Base-by-base conservation (phyloP, 23 red algal genomes). In the Gracilaria domingensis region DNA sequence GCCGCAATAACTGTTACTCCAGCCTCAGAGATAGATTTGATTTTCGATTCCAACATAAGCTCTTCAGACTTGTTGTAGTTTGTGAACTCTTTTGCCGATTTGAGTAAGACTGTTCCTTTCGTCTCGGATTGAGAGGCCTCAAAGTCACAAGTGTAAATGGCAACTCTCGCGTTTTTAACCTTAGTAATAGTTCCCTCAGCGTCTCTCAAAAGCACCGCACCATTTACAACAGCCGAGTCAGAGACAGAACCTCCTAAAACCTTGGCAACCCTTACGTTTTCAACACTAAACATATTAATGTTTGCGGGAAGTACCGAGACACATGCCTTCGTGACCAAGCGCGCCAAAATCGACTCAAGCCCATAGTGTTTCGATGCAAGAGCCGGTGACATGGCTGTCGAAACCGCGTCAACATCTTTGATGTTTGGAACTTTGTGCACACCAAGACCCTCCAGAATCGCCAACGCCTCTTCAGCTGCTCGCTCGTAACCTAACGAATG, bases 81-180 rank as follows among this genome's bases (percentile, higher is more conserved):
- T 36, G 86, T 82, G 56, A 99, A 89, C 71, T 99, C 94, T 48
- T 94, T 74, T 0, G 93, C 93, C 0, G 94, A 96, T 48, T 96
- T 95, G 12, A 99, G 88, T 34, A 99, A 81, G 29, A 99, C 97
- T 36, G 97, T 99, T 2, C 97, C 97, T 87, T 99, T 99, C 14
- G 97, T 99, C 81, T 99, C 97, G 53, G 94, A 90, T 84, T 89
- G 92, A 12, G 84, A 78, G 35, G 91, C 89, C 60, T 99, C 97
- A 48, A 99, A 87, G 51, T 99, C 97, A 66, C 94, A 95, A 8
- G 94, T 95, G 75, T 87, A 99, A 25, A 99, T 79, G 12, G 94
- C 97, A 33, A 99, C 91, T 81, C 89, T 83, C 14, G 97, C 97
- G 24, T 93, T 75, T 11, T 66, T 0, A 42, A 96, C 88, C 59